Evolutionary conservation across 2,329 filamentous ascomycete genomes (phyloP), one percentile per base, ranked within the genome.

Genomic region (Phaeoacremonium minimum): DNA sequence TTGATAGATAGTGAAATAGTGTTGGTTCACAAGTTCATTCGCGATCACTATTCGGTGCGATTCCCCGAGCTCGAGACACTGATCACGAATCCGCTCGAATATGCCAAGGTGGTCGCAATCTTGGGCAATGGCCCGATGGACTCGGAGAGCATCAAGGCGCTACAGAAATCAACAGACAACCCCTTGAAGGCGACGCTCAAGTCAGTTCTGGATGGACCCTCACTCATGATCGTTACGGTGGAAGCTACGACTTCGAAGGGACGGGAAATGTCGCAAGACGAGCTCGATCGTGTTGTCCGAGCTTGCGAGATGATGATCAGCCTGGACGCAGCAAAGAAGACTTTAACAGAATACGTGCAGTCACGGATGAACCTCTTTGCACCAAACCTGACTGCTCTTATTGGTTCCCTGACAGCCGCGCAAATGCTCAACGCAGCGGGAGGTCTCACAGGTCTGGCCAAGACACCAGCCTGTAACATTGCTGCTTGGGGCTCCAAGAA

Each of bases 331-430:
- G 89, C 91, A 18, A 96, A 96, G 62, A 83, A 77, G 43, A 85
- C 82, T 1, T 73, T 98, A 37, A 95, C 87, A 3, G 85, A 93
- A 56, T 98, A 95, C 53, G 93, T 98, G 13, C 87, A 96, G 63
- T 96, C 91, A 22, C 86, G 93, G 43, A 97, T 98, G 87, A 93
- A 85, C 48, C 73, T 95, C 20, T 97, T 97, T 56, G 93, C 93
- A 5, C 93, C 93, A 0, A 98, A 98, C 52, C 66, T 97, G 36
- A 95, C 93, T 1, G 83, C 81, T 2, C 76, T 98, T 14, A 86
- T 98, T 40, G 93, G 93, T 14, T 93, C 91, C 1, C 73, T 95
- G 14, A 96, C 91, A 4, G 91, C 93, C 7, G 93, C 93, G 4
- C 91, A 97, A 63, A 77, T 98, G n/a, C 84, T 98, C 51, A 96